Evolutionary conservation across 2,329 filamentous ascomycete species (phyloP).

Genomic region (Aureobasidium musti): DNA sequence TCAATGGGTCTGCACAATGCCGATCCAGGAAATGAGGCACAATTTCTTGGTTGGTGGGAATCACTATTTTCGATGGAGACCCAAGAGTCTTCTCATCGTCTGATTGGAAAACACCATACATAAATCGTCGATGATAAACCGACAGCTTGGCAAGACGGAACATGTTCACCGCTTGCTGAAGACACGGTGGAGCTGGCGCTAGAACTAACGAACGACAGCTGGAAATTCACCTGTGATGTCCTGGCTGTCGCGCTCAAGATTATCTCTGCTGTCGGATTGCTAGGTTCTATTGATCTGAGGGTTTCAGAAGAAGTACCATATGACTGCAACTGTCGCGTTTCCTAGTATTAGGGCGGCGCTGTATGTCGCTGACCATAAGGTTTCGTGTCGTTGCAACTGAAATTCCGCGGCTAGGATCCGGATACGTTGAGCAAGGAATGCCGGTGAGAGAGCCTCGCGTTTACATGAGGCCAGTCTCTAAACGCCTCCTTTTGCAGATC

Average conservation of each 20-base stretch:
- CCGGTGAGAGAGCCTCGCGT: background rate
- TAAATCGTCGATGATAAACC: background rate
- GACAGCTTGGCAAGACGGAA: conserved; percentile 17
- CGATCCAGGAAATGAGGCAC: conserved; percentile 6
- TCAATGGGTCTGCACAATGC: background rate
- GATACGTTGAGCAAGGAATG: background rate
- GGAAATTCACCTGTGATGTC: background rate
- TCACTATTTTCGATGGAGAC: background rate
- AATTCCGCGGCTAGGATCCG: background rate
- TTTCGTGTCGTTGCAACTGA: background rate
- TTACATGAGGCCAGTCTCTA: background rate
- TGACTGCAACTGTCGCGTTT: background rate
- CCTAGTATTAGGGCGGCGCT: background rate
- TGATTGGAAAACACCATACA: background rate
- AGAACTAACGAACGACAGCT: background rate
- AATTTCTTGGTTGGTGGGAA: background rate
- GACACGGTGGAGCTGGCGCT: background rate
- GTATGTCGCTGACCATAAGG: conserved; percentile 4
- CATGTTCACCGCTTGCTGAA: conserved; percentile 7
- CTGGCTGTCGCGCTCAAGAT: background rate
- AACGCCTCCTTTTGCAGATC: background rate
- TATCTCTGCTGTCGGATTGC: background rate
- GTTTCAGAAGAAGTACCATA: background rate
- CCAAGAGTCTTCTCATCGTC: background rate
- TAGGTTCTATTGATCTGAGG: background rate